Percentiles rank a stretch among this genome's conserved stretches.
Conservation (phyloP, 2,329 filamentous ascomycete genomes). For the Metarhizium brunneum region DNA sequence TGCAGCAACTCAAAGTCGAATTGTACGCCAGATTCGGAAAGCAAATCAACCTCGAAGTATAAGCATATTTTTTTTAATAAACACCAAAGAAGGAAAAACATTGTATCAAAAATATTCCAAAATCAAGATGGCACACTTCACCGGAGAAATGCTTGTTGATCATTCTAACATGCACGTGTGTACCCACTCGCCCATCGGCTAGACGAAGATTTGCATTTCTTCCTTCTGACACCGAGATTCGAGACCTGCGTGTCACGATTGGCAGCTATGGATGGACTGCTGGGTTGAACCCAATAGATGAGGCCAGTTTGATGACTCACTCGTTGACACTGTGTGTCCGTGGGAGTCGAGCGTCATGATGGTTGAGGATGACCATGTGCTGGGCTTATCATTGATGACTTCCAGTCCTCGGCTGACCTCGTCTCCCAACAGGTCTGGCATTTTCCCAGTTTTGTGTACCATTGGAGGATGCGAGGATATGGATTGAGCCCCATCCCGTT, state of each 20-base stretch:
- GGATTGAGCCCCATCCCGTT: not conserved
- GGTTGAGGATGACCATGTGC: too few species aligned
- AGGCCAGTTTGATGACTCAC: too few species aligned
- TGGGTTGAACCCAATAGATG: too few species aligned
- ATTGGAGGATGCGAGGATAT: too few species aligned
- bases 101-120: not conserved
- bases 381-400: too few species aligned
- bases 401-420: too few species aligned
- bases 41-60: constrained; percentile 83
- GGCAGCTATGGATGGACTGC: too few species aligned
- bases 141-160: not conserved
- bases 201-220: not conserved
- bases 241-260: not conserved
- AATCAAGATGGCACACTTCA: not conserved
- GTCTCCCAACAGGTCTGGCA: too few species aligned
- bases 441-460: too few species aligned
- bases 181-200: not conserved
- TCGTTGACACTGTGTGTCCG: too few species aligned
- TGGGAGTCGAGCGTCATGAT: too few species aligned
- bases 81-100: not conserved
- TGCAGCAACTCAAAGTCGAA: constrained; percentile 82
- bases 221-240: not conserved
- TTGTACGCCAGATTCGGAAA: constrained; percentile 91
- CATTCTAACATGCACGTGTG: not conserved
- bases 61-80: not conserved